Base-by-base conservation (phyloP, 2,329 filamentous ascomycete species). In the Tolypocladium cylindrosporum region DNA sequence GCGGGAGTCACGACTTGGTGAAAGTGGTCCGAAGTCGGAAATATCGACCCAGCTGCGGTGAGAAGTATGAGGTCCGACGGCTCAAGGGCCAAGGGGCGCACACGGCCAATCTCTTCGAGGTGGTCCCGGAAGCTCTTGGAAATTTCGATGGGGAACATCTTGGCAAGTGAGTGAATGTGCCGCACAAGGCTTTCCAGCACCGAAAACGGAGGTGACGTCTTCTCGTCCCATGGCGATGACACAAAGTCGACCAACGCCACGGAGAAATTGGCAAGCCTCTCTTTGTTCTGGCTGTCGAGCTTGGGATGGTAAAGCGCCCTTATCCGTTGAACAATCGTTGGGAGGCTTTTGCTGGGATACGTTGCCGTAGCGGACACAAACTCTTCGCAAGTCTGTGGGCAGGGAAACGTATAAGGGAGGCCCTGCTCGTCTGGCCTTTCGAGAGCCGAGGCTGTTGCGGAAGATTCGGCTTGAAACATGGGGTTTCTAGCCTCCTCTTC, bases 1-100 rank as follows among this genome's bases (percentile, higher is more conserved):
- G 93, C 89, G 2, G 94, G 94, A 1, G 94, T 99, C 45, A 91
- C 88, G 41, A 97, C 90, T 65, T 94, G 88, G 67, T 99, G 94
- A 73, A 97, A 99, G 73, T 97, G 92, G 72, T 99, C 94, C 0
- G 92, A 97, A 0, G 94, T 96, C 5, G 94, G 92, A 67, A 96
- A 99, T 56, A 95, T 89, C 2, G 85, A 86, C 45, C 87, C 85
- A 60, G 97, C 84, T 0, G 90, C 91, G 0, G 90, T 92, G 41
- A 99, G 76, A n/a, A 96, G 75, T 27, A 91, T 75, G 24, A 99
- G 74, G 66, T 99, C 92, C 21, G 90, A 90, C 64, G 70, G 81
- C 67, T 71, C 81, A 65, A 79, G 84, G 9, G 75, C 71, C 41
- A 85, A 71, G 5, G 80, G 76, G 41, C 83, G 75, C 39, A 70